Conservation (phyloP, 495 filamentous ascomycete species). For the Aspergillus avenaceus region DNA sequence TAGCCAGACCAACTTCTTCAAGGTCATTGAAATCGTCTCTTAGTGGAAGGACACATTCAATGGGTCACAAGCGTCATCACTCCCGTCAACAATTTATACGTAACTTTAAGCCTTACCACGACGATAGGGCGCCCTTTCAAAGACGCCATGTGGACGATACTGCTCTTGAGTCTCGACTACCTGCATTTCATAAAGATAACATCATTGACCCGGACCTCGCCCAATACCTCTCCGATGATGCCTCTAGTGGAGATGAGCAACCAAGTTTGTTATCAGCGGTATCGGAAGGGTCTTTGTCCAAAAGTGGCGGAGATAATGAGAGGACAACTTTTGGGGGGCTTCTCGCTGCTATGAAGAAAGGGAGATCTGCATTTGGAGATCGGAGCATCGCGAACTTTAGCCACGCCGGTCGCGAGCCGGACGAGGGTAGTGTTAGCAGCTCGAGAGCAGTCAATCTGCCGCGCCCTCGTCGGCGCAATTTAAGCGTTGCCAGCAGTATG, state of each 20-base stretch:
- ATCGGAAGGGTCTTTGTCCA: slow-evolving; percentile 43
- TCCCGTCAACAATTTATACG: slow-evolving; percentile 77
- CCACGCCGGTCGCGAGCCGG: slow-evolving; percentile 56
- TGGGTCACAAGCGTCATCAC: slow-evolving; percentile 77
- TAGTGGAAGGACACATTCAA: slow-evolving; percentile 57
- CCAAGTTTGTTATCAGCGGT: slow-evolving; percentile 80
- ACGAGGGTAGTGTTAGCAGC: slow-evolving; percentile 56
- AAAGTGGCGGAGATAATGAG: slow-evolving; percentile 51
- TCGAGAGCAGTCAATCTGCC: slow-evolving; percentile 50
- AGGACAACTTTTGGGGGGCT: slow-evolving; percentile 49
- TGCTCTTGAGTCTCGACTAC: slow-evolving; percentile 59
- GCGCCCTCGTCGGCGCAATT: slow-evolving; percentile 62
- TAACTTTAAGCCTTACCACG: slow-evolving; percentile 56
- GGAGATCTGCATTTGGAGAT: slow-evolving; percentile 67
- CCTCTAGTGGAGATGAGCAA: slow-evolving; percentile 87
- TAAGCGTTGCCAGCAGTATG: slow-evolving; percentile 69
- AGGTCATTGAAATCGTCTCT: slow-evolving; percentile 83
- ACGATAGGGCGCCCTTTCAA: slow-evolving; percentile 87
- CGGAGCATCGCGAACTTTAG: slow-evolving; percentile 61
- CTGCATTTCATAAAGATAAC: slow-evolving; percentile 94
- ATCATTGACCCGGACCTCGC: slow-evolving; percentile 97
- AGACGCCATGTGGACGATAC: slow-evolving; percentile 63
- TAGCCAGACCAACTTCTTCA: slow-evolving; percentile 82
- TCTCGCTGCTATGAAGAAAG: slow-evolving; percentile 64
- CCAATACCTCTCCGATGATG: slow-evolving; percentile 92